Evolutionary conservation across 179 eudicot species (phyloP), one percentile per base, ranked within the genome.

Genomic region (Pouteria campechiana): DNA sequence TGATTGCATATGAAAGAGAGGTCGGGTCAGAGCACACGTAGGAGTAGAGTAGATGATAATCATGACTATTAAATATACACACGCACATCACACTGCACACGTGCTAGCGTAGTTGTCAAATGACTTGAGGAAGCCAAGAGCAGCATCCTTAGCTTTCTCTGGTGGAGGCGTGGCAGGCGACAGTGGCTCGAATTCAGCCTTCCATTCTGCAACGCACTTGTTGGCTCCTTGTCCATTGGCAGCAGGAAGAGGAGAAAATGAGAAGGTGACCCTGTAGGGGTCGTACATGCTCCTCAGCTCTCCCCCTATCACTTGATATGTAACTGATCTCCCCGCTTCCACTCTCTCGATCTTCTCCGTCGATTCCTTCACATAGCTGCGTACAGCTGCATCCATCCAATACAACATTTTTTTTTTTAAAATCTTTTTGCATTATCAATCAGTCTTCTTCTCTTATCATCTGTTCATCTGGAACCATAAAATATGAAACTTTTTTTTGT

Each of bases 91-190:
- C n/a, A n/a, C n/a, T n/a, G n/a, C n/a, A n/a, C n/a, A n/a, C n/a
- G n/a, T n/a, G n/a, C n/a, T n/a, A n/a, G n/a, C n/a, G n/a, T n/a
- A n/a, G n/a, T 52, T 52, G 32, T 52, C 57, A 21, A 52, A 52
- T 25, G 28, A 41, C 36, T 31, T 24, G 45, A 52, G 48, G 37
- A 52, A 52, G 5, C 44, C 48, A 17, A 66, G 67, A 19, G 67
- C 72, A 6, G 56, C 67, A 13, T 66, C 72, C 23, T 54, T 60
- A 1, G 67, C 72, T 41, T 49, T 43, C 11, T 50, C 63, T 1
- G 67, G 72, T 2, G 48, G 67, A 15, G 72, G 72, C 1, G 22
- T 44, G 9, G 55, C 23, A 1, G 62, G 40, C 5, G 47, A 25
- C 20, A 60, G 32, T 0, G 58, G 63, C 41, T 55, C 52, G 40